Conservation (phyloP, 768 basidiomycete species). For the Lactarius indigo region DNA sequence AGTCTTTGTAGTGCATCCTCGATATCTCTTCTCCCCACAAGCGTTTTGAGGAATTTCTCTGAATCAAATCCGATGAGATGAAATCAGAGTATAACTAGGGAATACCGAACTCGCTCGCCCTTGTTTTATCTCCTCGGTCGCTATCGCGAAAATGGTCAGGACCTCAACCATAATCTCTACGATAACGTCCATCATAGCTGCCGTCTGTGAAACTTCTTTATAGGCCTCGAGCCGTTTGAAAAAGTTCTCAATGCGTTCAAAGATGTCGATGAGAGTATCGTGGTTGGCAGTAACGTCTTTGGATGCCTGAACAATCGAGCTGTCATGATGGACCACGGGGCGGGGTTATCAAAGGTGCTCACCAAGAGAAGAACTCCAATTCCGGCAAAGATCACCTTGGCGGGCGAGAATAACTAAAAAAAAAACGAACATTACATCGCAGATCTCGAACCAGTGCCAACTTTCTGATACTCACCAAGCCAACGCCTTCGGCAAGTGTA, state of each 20-base stretch:
- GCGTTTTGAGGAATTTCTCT: not conserved
- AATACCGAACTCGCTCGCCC: not conserved
- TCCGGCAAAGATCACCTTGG: not conserved
- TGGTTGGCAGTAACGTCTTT: not conserved
- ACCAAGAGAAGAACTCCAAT: conserved; percentile 1
- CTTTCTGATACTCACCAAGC: not conserved
- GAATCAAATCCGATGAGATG: not conserved
- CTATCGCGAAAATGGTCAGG: not conserved
- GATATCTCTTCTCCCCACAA: not conserved
- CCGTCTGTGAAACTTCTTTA: not conserved
- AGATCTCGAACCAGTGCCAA: not conserved
- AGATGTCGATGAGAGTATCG: not conserved
- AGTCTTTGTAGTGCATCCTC: not conserved
- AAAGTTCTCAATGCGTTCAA: not conserved
- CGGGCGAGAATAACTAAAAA: not conserved
- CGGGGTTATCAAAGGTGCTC: not conserved
- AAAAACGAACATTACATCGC: not conserved
- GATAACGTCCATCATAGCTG: not conserved
- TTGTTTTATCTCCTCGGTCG: not conserved
- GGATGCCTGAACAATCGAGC: not conserved
- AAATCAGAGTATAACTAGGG: not conserved
- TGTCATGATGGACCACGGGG: not conserved
- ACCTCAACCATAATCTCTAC: conserved; percentile 1
- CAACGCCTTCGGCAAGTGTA: not conserved
- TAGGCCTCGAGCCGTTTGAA: conserved; percentile 2